Evolutionary conservation across 2,329 filamentous ascomycete species (phyloP).

Genomic region (Teratosphaeria zuluensis): DNA sequence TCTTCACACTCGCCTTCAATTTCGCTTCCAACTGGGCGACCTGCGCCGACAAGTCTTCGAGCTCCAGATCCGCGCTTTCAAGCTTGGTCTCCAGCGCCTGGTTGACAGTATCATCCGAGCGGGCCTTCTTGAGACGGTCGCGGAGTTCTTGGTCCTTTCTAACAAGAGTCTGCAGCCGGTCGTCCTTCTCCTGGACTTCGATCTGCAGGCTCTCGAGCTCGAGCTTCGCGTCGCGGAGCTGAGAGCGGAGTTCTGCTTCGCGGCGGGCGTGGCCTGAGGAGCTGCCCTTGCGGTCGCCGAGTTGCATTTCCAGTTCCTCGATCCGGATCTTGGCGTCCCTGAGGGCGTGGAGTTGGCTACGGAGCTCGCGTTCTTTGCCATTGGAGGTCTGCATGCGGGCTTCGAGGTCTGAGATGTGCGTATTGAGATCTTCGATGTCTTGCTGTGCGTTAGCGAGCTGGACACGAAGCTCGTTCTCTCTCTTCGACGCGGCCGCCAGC

Average conservation of each 20-base stretch:
- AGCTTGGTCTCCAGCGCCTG: slow-evolving; percentile 29
- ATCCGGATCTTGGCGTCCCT: slow-evolving; percentile 22
- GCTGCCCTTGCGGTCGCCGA: slow-evolving; percentile 35
- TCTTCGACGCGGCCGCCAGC: slow-evolving; percentile 46
- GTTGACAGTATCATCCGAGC: slow-evolving; percentile 18
- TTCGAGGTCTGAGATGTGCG: slow-evolving; percentile 44
- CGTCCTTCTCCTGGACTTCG: slow-evolving; percentile 36
- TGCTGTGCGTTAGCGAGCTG: slow-evolving; percentile 54
- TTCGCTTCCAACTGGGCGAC: slow-evolving; percentile 22
- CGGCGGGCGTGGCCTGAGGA: slow-evolving; percentile 26
- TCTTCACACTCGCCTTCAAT: slow-evolving; percentile 19
- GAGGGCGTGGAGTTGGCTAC: slow-evolving; percentile 24
- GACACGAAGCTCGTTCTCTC: slow-evolving; percentile 51
- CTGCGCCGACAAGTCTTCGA: slow-evolving; percentile 29
- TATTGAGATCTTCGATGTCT: slow-evolving; percentile 37
- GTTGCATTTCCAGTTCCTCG: slow-evolving; percentile 31
- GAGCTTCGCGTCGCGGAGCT: slow-evolving; percentile 24
- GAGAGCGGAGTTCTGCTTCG: slow-evolving; percentile 31
- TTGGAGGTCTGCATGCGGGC: slow-evolving; percentile 15
- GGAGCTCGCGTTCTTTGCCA: slow-evolving; percentile 29
- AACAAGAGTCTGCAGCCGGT: slow-evolving; percentile 21
- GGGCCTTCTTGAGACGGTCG: slow-evolving; percentile 20
- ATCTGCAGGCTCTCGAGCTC: slow-evolving; percentile 26
- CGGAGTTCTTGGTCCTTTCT: slow-evolving; percentile 35
- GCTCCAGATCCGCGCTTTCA: slow-evolving; percentile 31